Percentiles rank a stretch among this genome's conserved stretches.
Evolutionary conservation across 768 basidiomycete genomes (phyloP).

Genomic region (Collybia sordida): DNA sequence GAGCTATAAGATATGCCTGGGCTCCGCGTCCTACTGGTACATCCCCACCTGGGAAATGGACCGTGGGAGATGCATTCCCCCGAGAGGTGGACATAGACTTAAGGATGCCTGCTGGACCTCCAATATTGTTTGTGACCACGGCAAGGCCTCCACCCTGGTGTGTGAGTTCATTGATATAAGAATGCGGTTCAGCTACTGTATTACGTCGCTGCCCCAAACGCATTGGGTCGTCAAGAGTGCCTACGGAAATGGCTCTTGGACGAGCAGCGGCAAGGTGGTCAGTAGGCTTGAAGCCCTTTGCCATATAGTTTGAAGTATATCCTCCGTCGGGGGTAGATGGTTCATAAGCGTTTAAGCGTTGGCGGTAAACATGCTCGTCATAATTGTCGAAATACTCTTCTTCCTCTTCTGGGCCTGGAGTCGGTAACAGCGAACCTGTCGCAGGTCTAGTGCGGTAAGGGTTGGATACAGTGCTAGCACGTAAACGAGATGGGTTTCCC

Average conservation of each 20-base stretch:
- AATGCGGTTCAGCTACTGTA: slow-evolving; percentile 51
- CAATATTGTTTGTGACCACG: slow-evolving; percentile 34
- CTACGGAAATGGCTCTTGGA: slow-evolving; percentile 87
- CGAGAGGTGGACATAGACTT: slow-evolving; percentile 50
- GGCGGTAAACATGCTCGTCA: slow-evolving; percentile 51
- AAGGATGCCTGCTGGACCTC: slow-evolving; percentile 52
- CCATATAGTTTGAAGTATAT: slow-evolving; percentile 59
- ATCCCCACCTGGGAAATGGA: slow-evolving; percentile 72
- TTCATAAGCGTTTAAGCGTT: slow-evolving; percentile 65
- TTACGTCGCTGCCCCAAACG: slow-evolving; percentile 69
- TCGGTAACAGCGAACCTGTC: slow-evolving; percentile 58
- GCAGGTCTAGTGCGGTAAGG: slow-evolving; percentile 77
- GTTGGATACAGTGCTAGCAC: slow-evolving; percentile 91
- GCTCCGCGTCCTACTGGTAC: slow-evolving; percentile 47
- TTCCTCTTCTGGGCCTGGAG: slow-evolving; percentile 72
- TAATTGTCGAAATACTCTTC: slow-evolving; percentile 71
- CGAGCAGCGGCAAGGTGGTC: slow-evolving; percentile 65
- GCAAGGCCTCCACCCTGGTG: slow-evolving; percentile 39
- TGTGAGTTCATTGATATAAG: slow-evolving; percentile 58
- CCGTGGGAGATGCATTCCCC: slow-evolving; percentile 46
- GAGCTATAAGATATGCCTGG: slow-evolving; percentile 69
- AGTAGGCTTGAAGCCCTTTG: slow-evolving; percentile 72
- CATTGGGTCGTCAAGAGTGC: slow-evolving; percentile 78
- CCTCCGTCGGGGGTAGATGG: slow-evolving; percentile 46
- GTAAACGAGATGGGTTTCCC: slow-evolving; percentile 68